These are phyloP conservation scores for Hsuehochloa calcarea DNA, from an alignment of 176 grass and related monocot species.

Conservation along the genomic window DNA sequence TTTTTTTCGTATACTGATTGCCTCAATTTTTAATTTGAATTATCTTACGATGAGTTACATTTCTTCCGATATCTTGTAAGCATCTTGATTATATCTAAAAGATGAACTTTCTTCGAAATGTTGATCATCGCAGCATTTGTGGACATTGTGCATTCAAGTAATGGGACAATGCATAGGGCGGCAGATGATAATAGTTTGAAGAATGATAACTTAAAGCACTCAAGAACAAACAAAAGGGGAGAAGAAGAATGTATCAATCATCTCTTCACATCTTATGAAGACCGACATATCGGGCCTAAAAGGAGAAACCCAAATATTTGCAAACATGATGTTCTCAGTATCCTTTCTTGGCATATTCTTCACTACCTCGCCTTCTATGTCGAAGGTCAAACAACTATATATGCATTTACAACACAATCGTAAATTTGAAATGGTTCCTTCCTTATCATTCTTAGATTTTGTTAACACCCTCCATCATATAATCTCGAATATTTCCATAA, in stretches of 20 bases:
- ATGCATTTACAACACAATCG: background rate
- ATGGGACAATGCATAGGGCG: conserved; percentile 63
- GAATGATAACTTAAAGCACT: conserved; percentile 43
- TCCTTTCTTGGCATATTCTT: conserved; percentile 50
- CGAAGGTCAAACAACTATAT: conserved; percentile 3
- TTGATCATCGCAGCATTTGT: conserved; percentile 65
- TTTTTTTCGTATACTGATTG: conserved; percentile 6
- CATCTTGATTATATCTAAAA: conserved; percentile 36
- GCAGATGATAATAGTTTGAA: conserved; percentile 45
- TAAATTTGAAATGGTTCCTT: conserved; percentile 23
- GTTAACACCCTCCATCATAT: conserved; percentile 74
- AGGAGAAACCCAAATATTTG: conserved; percentile 81
- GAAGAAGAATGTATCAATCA: conserved; percentile 62
- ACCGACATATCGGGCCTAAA: conserved; percentile 78
- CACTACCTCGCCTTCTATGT: background rate
- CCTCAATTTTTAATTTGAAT: conserved; percentile 1
- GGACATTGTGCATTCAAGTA: conserved; percentile 83
- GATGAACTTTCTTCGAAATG: conserved; percentile 26
- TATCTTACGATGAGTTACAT: conserved; percentile 13
- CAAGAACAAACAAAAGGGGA: conserved; percentile 61
- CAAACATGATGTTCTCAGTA: conserved; percentile 91
- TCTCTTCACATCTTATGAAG: conserved; percentile 85
- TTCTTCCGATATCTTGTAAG: background rate
- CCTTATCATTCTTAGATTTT: conserved; percentile 81
- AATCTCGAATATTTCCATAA: conserved; percentile 89